Evolutionary conservation across 768 basidiomycete species (phyloP).

Genomic region (Leccinum olivaceopallidum): DNA sequence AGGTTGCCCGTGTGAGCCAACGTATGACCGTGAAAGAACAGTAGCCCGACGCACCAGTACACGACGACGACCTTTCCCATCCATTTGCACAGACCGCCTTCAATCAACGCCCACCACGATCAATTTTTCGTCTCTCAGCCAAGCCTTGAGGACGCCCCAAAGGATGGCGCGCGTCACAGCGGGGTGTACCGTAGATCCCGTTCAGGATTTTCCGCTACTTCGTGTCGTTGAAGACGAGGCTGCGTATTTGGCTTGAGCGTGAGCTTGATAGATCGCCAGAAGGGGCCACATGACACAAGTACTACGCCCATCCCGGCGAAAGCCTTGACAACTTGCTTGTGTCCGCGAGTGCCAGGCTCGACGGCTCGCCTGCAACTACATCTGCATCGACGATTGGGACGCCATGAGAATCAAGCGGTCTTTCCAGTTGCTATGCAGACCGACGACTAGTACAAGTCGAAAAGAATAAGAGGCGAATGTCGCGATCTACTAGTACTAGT

Average conservation of each 20-base stretch:
- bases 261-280: neutral
- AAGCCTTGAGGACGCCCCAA: conserved; percentile 62
- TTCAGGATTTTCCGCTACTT: conserved; percentile 73
- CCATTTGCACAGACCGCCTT: conserved; percentile 81
- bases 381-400: conserved; percentile 95
- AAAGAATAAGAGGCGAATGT: neutral
- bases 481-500: no score
- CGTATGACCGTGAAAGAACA: neutral
- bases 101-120: conserved; percentile 93
- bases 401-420: conserved; percentile 72
- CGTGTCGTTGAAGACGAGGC: conserved; percentile 81
- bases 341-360: conserved; percentile 75
- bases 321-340: conserved; percentile 58
- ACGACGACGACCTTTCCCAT: conserved; percentile 87
- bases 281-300: conserved; percentile 39
- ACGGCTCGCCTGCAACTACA: conserved; percentile 85
- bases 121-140: conserved; percentile 76
- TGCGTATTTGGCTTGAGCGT: conserved; percentile 31
- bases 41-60: conserved; percentile 71
- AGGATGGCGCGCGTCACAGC: conserved; percentile 80
- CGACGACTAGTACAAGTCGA: conserved; percentile 60
- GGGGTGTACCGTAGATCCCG: conserved; percentile 75
- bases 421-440: conserved; percentile 97
- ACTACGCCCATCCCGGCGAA: conserved; percentile 80
- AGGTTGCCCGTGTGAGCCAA: neutral